Evolutionary conservation across 2,329 filamentous ascomycete genomes (phyloP), one percentile per base, ranked within the genome.

Genomic region (Dothistroma pini): DNA sequence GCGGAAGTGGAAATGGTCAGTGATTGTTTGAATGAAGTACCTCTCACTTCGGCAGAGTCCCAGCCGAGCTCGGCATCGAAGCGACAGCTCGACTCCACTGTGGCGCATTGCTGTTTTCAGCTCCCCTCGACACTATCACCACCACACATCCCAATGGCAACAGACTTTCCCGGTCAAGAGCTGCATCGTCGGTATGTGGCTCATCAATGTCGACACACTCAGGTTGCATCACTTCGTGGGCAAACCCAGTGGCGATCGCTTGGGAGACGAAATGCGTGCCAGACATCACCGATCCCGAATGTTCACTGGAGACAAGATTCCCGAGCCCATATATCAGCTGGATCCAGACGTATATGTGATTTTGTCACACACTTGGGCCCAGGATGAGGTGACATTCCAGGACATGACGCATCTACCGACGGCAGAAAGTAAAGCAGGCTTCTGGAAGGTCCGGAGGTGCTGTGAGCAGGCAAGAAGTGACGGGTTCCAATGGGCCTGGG

Each of bases 401-500:
- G 60, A 64, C 49, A 35, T 61, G 32, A 21, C 25, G 3, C 19
- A 41, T 41, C n/a, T 35, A 2, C 25, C 34, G 14, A 14, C 31
- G 21, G 51, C 35, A 5, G 11, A 57, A 11, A n/a, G 16, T 12
- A 63, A 64, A 52, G 25, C 54, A 7, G 59, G 59, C 4, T 61
- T 50, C 31, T 41, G n/a, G 7, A 67, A 67, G 47, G 56, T 67
- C 31, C 21, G 52, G 21, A 54, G 54, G 21, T 32, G 53, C 16
- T 59, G 60, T 21, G 21, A 54, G 34, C 63, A 62, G 29, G 65
- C 63, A 4, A 48, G 32, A 8, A 22, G 52, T 11, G 58, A 66
- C 25, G 60, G 55, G 1, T 22, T 64, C 12, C 34, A 63, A 9
- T 63, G 56, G 16, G 57, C 57, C 49, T 68, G 66, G 65, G 35